Percentiles rank a stretch among this genome's conserved stretches.
These are phyloP conservation scores for Claviceps spartinae DNA, from an alignment of 2,329 filamentous ascomycete species.

Conservation along the genomic window DNA sequence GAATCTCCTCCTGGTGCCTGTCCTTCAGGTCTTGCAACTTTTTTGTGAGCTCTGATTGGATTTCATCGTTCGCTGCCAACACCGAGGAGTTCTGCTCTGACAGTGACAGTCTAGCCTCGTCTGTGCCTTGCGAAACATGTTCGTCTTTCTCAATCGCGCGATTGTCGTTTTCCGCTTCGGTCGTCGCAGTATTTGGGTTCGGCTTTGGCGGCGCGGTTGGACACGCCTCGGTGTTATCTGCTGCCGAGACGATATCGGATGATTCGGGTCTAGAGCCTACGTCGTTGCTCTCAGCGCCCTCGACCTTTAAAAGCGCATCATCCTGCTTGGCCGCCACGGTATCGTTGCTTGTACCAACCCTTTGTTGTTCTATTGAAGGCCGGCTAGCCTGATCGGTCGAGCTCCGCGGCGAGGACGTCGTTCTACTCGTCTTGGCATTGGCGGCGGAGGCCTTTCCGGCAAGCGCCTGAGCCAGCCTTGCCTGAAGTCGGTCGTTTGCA, in stretches of 20 bases:
- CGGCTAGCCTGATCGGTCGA: conserved; percentile 21
- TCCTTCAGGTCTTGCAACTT: conserved; percentile 14
- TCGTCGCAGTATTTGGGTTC: not conserved
- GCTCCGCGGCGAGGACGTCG: conserved; percentile 19
- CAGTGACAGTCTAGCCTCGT: not conserved
- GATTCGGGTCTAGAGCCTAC: not conserved
- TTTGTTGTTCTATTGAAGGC: conserved; percentile 16
- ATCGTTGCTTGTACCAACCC: conserved; percentile 14
- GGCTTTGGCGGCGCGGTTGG: not conserved
- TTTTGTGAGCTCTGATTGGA: conserved; percentile 5
- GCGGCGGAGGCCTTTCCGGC: conserved; percentile 45
- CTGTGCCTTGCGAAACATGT: not conserved
- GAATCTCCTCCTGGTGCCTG: conserved; percentile 63
- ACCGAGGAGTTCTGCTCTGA: not conserved
- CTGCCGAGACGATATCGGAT: not conserved
- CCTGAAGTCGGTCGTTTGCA: conserved; percentile 73
- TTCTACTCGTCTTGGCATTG: conserved; percentile 30
- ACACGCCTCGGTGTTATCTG: not conserved
- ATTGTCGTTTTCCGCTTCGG: not conserved
- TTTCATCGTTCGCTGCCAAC: not conserved
- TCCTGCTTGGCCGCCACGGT: not conserved
- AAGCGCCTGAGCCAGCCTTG: conserved; percentile 77
- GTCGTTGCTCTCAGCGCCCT: not conserved
- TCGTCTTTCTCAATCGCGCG: not conserved
- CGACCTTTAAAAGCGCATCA: not conserved